These are phyloP conservation scores for Fusarium paranaense DNA, from an alignment of 2,329 filamentous ascomycete species.

Conservation along the genomic window DNA sequence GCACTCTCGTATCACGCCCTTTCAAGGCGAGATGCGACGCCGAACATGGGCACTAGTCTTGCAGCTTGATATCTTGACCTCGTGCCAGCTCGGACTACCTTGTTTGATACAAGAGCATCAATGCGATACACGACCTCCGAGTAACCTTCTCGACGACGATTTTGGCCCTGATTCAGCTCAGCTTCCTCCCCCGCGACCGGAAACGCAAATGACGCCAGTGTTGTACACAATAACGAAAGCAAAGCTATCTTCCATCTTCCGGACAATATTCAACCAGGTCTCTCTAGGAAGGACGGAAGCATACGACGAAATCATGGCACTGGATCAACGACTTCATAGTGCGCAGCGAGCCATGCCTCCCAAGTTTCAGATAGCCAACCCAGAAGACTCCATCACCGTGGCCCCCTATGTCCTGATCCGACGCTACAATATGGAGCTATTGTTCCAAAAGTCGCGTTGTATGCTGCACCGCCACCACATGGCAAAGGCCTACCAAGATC, in stretches of 20 bases:
- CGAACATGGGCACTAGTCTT: conserved; percentile 25
- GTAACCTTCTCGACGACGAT: conserved; percentile 29
- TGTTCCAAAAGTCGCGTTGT: conserved; percentile 29
- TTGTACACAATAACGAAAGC: conserved; percentile 19
- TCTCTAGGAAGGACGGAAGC: conserved; percentile 19
- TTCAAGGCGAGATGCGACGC: conserved; percentile 35
- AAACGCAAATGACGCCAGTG: conserved; percentile 11
- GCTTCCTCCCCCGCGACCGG: conserved; percentile 25
- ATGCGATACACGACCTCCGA: conserved; percentile 20
- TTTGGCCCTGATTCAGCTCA: conserved; percentile 12
- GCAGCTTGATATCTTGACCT: conserved; percentile 28
- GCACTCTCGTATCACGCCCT: conserved; percentile 14
- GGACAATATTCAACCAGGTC: conserved; percentile 34
- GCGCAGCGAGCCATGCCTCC: conserved; percentile 20
- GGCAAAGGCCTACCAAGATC: conserved; percentile 25
- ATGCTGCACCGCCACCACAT: conserved; percentile 34
- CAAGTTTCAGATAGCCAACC: conserved; percentile 13
- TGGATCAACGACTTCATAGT: conserved; percentile 23
- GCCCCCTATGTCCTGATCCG: conserved; percentile 23
- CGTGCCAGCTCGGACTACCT: conserved; percentile 28
- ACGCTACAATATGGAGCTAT: conserved; percentile 28
- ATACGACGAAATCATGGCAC: conserved; percentile 31
- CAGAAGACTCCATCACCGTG: conserved; percentile 31
- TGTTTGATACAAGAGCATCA: conserved; percentile 27
- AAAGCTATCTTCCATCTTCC: conserved; percentile 11